Evolutionary conservation across 768 basidiomycete species (phyloP).

Genomic region (Podaxis rugospora): DNA sequence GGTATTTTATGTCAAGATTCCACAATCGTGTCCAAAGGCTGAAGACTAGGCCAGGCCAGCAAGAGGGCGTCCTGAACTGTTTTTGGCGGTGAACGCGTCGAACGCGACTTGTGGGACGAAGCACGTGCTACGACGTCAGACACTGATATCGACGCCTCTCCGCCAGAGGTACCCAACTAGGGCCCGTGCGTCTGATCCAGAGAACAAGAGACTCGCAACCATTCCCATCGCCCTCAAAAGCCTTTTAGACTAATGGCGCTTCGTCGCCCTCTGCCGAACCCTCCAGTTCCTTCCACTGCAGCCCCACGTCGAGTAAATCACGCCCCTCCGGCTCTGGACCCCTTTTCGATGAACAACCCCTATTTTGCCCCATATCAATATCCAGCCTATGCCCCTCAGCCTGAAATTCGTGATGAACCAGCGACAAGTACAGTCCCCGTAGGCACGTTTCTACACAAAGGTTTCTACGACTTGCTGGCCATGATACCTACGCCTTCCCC

Average conservation of each 20-base stretch:
- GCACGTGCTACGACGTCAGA: constrained; percentile 10
- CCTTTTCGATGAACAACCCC: constrained; percentile 28
- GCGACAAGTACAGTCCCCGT: constrained; percentile 48
- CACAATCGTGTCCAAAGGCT: background rate
- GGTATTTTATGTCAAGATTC: constrained; percentile 10
- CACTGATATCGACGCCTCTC: background rate
- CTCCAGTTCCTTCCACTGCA: constrained; percentile 5
- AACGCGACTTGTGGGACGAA: background rate
- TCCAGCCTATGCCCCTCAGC: constrained; percentile 31
- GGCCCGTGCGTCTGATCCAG: constrained; percentile 1
- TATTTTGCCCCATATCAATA: constrained; percentile 38
- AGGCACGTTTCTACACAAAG: constrained; percentile 79
- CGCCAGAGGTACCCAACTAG: constrained; percentile 7
- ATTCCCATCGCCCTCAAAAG: background rate
- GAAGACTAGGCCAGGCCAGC: background rate
- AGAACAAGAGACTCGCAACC: background rate
- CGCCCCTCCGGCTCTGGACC: constrained; percentile 16
- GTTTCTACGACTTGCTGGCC: constrained; percentile 83
- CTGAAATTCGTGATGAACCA: constrained; percentile 36
- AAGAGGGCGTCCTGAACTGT: background rate
- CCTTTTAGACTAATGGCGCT: background rate
- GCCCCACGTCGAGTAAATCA: constrained; percentile 1
- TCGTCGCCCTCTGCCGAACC: constrained; percentile 8
- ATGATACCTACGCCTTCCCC: constrained; percentile 72
- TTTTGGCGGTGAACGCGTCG: background rate